phyloP scores from a whole-genome alignment of 768 basidiomycete species.

The Naganishia kalamii region DNA sequence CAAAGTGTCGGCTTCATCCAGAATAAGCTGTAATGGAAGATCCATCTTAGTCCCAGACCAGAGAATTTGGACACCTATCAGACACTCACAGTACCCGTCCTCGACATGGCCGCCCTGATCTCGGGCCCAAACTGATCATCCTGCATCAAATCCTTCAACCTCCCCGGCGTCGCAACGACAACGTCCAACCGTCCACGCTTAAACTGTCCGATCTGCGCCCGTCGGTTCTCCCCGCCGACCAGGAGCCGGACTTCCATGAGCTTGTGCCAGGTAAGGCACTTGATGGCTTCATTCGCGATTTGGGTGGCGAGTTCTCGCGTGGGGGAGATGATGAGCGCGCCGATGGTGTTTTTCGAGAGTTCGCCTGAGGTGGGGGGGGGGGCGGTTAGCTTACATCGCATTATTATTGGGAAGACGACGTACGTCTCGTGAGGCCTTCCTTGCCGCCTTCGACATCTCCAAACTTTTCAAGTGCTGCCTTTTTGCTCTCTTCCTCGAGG shows the following conservation, averaged over 20 bases:
- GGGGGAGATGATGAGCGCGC: constrained; percentile 75
- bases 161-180: constrained; percentile 84
- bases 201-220: constrained; percentile 64
- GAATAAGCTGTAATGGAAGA: constrained; percentile 58
- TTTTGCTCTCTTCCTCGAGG: constrained; percentile 50
- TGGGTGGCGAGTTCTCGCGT: constrained; percentile 85
- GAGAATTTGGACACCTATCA: not conserved
- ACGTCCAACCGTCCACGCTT: constrained; percentile 63
- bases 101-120: constrained; percentile 49
- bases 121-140: constrained; percentile 49
- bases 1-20: constrained; percentile 88
- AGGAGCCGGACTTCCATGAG: constrained; percentile 67
- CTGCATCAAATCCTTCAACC: constrained; percentile 67
- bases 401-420: not conserved
- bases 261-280: constrained; percentile 58
- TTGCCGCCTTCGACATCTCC: constrained; percentile 20
- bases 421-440: constrained; percentile 11
- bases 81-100: constrained; percentile 57
- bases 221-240: constrained; percentile 67
- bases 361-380: constrained; percentile 34
- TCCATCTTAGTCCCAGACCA: constrained; percentile 16
- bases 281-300: constrained; percentile 74
- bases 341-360: constrained; percentile 55
- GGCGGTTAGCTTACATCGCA: not conserved
- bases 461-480: constrained; percentile 34